Conservation (phyloP, 2,329 filamentous ascomycete species). For the Triangularia setosa region DNA sequence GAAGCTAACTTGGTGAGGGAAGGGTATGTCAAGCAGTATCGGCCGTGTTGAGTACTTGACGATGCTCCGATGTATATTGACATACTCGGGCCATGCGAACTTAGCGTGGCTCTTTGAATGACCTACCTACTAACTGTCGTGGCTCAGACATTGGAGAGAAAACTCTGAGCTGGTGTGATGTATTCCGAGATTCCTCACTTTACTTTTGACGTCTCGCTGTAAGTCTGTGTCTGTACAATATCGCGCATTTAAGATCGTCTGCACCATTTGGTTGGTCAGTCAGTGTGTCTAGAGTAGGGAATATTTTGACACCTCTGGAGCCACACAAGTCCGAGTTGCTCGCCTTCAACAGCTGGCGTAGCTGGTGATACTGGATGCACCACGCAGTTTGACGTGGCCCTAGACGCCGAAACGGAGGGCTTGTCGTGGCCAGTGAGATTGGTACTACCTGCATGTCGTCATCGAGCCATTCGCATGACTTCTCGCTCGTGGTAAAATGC, state of each 20-base stretch:
- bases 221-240: conserved; percentile 15
- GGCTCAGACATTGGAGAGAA: not conserved
- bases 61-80: conserved; percentile 17
- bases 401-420: conserved; percentile 6
- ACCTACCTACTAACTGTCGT: not conserved
- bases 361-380: not conserved
- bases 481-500: conserved; percentile 20
- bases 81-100: not conserved
- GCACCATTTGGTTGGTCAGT: conserved; percentile 17
- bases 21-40: conserved; percentile 3
- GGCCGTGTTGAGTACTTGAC: conserved; percentile 13
- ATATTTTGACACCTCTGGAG: not conserved
- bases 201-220: not conserved
- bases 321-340: not conserved
- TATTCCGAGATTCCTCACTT: not conserved
- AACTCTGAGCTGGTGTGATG: not conserved
- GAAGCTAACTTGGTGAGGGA: conserved; percentile 5
- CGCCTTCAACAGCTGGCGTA: not conserved
- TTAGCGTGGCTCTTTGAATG: conserved; percentile 13
- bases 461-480: conserved; percentile 18
- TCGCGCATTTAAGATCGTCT: conserved; percentile 15
- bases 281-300: conserved; percentile 5
- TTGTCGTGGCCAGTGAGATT: not conserved
- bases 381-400: not conserved
- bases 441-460: not conserved